phyloP scores from a whole-genome alignment of 441 rosid genomes.

The Corymbia calophylla region DNA sequence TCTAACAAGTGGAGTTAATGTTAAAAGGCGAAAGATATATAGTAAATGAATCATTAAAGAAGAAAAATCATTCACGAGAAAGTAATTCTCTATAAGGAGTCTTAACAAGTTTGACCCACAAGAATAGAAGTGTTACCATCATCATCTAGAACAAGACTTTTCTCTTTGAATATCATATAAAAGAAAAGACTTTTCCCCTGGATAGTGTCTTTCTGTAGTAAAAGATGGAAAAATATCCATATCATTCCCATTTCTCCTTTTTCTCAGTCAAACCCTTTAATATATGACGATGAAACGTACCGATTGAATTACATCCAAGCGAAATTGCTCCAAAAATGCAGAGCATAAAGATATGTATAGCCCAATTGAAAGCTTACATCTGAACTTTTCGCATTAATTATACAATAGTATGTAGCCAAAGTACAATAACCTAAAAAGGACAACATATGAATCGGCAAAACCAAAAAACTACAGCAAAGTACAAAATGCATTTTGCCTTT shows the following conservation, averaged over 20 bases:
- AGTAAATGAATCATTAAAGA: background rate
- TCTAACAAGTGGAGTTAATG: background rate
- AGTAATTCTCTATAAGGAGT: background rate
- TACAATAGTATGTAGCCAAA: background rate
- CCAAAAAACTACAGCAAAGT: background rate
- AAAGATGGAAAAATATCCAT: background rate
- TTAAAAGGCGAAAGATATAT: background rate
- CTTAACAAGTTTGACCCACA: background rate
- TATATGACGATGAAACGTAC: background rate
- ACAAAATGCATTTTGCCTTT: background rate
- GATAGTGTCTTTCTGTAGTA: background rate
- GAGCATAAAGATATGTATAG: background rate
- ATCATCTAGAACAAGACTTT: background rate
- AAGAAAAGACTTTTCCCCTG: background rate
- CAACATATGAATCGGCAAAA: background rate
- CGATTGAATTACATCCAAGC: background rate
- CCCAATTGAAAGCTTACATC: background rate
- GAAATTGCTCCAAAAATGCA: background rate
- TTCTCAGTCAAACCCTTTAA: background rate
- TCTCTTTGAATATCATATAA: background rate
- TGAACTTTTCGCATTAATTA: background rate
- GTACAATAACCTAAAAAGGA: background rate
- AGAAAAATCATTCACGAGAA: background rate
- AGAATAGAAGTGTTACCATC: background rate
- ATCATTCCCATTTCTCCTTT: no score